A percentile compares a stretch with the other conserved stretches of the same genome.
phyloP scores from a whole-genome alignment of 169 alveolate genomes.

The Fabrea salina region DNA sequence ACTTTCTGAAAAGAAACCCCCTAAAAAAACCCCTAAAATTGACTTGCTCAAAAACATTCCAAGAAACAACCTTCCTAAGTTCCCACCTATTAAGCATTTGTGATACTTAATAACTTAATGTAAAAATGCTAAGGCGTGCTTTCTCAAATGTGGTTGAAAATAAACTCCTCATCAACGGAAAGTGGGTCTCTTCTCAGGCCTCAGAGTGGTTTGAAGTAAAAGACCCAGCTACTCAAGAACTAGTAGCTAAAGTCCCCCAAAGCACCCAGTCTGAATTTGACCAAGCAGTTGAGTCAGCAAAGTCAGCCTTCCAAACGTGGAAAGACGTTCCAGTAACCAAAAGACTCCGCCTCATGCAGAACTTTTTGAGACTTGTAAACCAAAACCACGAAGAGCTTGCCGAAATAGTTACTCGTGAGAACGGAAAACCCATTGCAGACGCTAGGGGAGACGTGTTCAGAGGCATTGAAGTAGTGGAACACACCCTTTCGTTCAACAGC shows the following conservation, averaged over 20 bases:
- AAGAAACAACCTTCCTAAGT: too few relatives aligned
- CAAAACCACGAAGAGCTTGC: constrained; percentile 68
- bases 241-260: constrained; percentile 66
- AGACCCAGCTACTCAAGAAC: constrained; percentile 62
- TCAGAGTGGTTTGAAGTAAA: constrained; percentile 9
- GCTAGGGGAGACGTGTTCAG: constrained; percentile 82
- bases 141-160: constrained; percentile 18
- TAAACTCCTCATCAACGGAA: constrained; percentile 30
- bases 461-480: constrained; percentile 82
- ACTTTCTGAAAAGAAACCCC: too few relatives aligned
- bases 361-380: constrained; percentile 43
- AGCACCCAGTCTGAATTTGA: constrained; percentile 70
- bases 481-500: constrained; percentile 54
- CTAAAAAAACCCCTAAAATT: too few relatives aligned
- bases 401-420: constrained; percentile 64
- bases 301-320: constrained; percentile 72
- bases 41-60: too few relatives aligned
- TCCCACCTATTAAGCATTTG: too few relatives aligned
- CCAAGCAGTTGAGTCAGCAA: constrained; percentile 63
- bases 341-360: not conserved
- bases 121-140: not conserved
- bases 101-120: too few relatives aligned
- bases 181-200: constrained; percentile 24
- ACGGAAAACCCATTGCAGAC: constrained; percentile 79
- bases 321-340: constrained; percentile 7